phyloP scores from a whole-genome alignment of 23 red algal species.

The Gracilaria gracilis region DNA sequence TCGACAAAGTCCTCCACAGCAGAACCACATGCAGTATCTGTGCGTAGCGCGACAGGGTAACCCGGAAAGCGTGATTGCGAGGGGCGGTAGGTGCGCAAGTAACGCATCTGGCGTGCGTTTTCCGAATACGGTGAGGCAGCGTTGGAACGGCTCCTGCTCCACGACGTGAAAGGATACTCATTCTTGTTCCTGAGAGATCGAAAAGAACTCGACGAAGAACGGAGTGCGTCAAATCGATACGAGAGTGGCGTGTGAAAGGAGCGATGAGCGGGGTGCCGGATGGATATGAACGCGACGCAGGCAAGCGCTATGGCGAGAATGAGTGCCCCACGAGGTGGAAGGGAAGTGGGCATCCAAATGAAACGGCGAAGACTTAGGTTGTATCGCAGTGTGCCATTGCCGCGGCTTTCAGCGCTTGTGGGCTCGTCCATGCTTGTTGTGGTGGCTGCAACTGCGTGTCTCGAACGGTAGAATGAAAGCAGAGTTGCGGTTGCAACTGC shows the following conservation, averaged over 20 bases:
- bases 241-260: background rate
- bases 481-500: too few relatives aligned
- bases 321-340: too few relatives aligned
- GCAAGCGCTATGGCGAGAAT: too few relatives aligned
- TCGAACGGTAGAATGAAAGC: background rate
- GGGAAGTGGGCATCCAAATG: too few relatives aligned
- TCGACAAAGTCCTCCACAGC: constrained; percentile 5
- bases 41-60: background rate
- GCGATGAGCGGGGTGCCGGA: too few relatives aligned
- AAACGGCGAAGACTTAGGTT: too few relatives aligned
- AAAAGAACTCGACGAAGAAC: background rate
- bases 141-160: background rate
- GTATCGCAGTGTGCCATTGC: too few relatives aligned
- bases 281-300: too few relatives aligned
- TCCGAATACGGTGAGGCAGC: background rate
- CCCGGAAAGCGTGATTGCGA: background rate
- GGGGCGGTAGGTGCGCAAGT: background rate
- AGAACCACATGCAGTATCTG: background rate
- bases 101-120: background rate
- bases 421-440: background rate
- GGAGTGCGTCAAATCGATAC: background rate
- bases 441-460: background rate
- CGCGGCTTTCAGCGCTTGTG: background rate
- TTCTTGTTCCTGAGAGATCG: background rate
- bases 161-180: background rate